Base-by-base conservation (phyloP, 495 filamentous ascomycete genomes). In the Pyronema omphalodes region DNA sequence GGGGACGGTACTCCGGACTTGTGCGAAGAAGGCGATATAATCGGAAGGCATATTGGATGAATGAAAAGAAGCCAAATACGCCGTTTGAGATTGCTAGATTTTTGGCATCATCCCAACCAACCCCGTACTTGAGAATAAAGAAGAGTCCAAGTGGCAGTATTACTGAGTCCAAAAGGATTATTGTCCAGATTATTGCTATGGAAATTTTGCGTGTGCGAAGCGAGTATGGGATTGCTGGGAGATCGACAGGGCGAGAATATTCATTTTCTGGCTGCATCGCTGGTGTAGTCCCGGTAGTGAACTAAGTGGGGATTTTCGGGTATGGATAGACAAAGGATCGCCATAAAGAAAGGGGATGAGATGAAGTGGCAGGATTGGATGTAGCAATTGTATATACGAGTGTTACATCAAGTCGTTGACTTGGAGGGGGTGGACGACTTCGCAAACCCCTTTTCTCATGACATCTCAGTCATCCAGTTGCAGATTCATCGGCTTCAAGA, bases 211-310 rank as follows among this genome's bases (percentile, higher is more conserved):
- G 51, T 3, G 39, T 51, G 6, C 52, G 37, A n/a, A 62, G 54
- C 14, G 57, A 54, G 49, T 62, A 62, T 6, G 59, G 59, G 9
- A 62, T 54, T 43, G 51, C 18, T 11, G 58, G 58, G 34, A 43
- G 50, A 15, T 34, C 12, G 44, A 15, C 23, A 3, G n/a, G 44
- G 9, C 3, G 18, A 15, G 44, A 9, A 19, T 29, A 5, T 29
- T 29, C 23, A 29, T 29, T 29, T 5, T 29, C 23, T 1, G 23
- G 23, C 5, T 29, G 2, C 23, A 29, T 29, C 23, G 23, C 23
- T 29, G 23, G 23, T 29, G 23, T 29, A 5, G 23, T 29, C 23
- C 23, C 23, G 23, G 5, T 29, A 29, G 23, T 29, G 23, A 29
- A 29, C 23, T 29, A 29, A 29, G 23, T 29, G 23, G 23, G 23